phyloP scores from a whole-genome alignment of 1,284 basidiomycete species.

The Sporisorium reilianum region DNA sequence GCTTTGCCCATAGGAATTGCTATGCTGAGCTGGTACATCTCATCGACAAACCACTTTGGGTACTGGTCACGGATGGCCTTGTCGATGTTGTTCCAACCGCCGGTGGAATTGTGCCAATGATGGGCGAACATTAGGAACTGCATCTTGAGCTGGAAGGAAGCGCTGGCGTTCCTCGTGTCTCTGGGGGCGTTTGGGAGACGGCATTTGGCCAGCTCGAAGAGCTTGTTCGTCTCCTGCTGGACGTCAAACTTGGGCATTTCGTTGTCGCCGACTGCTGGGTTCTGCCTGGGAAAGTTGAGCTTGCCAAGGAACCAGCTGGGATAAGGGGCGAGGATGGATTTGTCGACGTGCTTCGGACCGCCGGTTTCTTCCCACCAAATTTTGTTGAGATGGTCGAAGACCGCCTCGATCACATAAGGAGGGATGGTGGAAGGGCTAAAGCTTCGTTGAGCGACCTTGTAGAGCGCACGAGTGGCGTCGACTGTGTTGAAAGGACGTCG shows the following conservation, averaged over 20 bases:
- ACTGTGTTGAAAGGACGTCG: background rate
- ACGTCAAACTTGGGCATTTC: background rate
- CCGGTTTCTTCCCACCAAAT: slow-evolving; percentile 16
- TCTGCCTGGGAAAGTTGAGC: background rate
- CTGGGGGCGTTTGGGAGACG: background rate
- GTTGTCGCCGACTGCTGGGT: background rate
- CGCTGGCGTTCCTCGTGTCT: background rate
- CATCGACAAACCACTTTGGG: slow-evolving; percentile 5
- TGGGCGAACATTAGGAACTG: no score
- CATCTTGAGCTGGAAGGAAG: background rate
- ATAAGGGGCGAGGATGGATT: background rate
- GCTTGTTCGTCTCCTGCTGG: background rate
- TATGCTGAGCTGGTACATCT: background rate
- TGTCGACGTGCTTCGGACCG: background rate
- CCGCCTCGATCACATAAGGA: background rate
- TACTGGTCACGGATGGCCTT: slow-evolving; percentile 7
- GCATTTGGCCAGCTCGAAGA: background rate
- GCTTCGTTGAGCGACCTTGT: background rate
- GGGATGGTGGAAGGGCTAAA: background rate
- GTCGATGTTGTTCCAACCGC: background rate
- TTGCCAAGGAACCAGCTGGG: slow-evolving; percentile 10
- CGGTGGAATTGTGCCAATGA: background rate
- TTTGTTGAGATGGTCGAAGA: background rate
- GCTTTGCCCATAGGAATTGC: background rate
- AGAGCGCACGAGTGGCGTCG: slow-evolving; percentile 2